These are phyloP conservation scores for Erysimum cheiranthoides DNA, from an alignment of 345 rosid species.

Conservation along the genomic window DNA sequence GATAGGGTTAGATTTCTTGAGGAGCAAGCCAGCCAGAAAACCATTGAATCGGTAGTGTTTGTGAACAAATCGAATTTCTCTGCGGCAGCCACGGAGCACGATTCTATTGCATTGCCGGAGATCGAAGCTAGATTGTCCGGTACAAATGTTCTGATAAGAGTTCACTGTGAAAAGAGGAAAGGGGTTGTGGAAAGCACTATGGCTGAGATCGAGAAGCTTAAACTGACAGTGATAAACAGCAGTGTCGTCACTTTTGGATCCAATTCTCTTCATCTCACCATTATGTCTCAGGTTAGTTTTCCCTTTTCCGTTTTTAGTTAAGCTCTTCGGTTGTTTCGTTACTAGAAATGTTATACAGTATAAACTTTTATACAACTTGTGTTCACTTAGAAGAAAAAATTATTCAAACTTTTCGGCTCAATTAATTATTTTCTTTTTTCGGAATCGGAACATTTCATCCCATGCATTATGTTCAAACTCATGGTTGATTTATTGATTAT, in stretches of 20 bases:
- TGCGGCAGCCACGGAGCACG: constrained; percentile 46
- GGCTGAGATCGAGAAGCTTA: constrained; percentile 64
- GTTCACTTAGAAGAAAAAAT: too few species aligned
- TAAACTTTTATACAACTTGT: too few species aligned
- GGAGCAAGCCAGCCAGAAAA: constrained; percentile 61
- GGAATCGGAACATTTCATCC: too few species aligned
- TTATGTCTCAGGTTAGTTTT: constrained; percentile 50
- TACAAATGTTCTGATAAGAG: constrained; percentile 64
- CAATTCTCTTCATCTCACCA: constrained; percentile 62
- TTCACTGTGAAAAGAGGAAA: constrained; percentile 74
- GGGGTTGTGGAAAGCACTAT: constrained; percentile 62
- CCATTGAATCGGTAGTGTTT: constrained; percentile 64
- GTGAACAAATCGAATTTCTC: constrained; percentile 66
- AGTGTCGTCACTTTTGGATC: constrained; percentile 71
- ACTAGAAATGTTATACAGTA: too few species aligned
- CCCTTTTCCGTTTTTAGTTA: too few species aligned
- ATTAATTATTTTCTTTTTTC: too few species aligned
- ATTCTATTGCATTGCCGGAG: constrained; percentile 58
- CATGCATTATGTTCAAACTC: too few species aligned
- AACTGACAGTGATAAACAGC: constrained; percentile 57
- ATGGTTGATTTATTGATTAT: too few species aligned
- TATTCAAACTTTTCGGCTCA: too few species aligned
- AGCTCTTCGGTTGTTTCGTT: too few species aligned
- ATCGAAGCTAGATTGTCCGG: constrained; percentile 78
- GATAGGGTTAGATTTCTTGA: constrained; percentile 71